Conservation (phyloP, 805 yeast species). For the Sugiyamaella qingdaonensis region DNA sequence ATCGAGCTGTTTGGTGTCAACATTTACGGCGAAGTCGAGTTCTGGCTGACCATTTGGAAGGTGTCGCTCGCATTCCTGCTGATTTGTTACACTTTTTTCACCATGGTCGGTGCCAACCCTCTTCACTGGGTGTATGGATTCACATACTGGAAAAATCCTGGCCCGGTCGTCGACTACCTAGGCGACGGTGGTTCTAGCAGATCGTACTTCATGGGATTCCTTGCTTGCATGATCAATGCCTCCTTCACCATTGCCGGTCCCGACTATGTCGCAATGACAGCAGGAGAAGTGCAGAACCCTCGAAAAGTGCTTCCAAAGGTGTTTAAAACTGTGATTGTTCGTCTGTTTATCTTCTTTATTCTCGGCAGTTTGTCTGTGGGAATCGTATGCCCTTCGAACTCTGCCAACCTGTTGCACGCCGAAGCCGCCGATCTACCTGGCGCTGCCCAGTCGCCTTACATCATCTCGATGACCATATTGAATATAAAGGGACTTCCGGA, state of each 20-base stretch:
- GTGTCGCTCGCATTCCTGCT: slow-evolving; percentile 67
- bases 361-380: slow-evolving; percentile 76
- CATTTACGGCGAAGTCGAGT: slow-evolving; percentile 76
- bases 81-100: slow-evolving; percentile 66
- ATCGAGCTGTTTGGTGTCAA: slow-evolving; percentile 55
- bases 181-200: slow-evolving; percentile 42
- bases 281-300: slow-evolving; percentile 72
- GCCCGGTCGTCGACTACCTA: slow-evolving; percentile 50
- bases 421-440: neutral
- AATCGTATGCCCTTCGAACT: slow-evolving; percentile 59
- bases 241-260: slow-evolving; percentile 80
- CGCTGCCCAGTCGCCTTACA: slow-evolving; percentile 54
- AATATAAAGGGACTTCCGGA: slow-evolving; percentile 64
- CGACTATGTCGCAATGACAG: slow-evolving; percentile 76
- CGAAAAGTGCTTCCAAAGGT: slow-evolving; percentile 68
- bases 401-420: neutral
- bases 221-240: slow-evolving; percentile 64
- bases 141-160: slow-evolving; percentile 49
- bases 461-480: slow-evolving; percentile 65
- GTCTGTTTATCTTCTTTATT: slow-evolving; percentile 62
- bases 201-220: slow-evolving; percentile 54
- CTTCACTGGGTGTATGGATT: slow-evolving; percentile 54
- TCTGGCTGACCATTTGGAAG: slow-evolving; percentile 70
- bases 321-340: slow-evolving; percentile 64
- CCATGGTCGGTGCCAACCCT: slow-evolving; percentile 81